Base-by-base conservation (phyloP, 2,329 filamentous ascomycete species). In the Paecilomyces variotii region DNA sequence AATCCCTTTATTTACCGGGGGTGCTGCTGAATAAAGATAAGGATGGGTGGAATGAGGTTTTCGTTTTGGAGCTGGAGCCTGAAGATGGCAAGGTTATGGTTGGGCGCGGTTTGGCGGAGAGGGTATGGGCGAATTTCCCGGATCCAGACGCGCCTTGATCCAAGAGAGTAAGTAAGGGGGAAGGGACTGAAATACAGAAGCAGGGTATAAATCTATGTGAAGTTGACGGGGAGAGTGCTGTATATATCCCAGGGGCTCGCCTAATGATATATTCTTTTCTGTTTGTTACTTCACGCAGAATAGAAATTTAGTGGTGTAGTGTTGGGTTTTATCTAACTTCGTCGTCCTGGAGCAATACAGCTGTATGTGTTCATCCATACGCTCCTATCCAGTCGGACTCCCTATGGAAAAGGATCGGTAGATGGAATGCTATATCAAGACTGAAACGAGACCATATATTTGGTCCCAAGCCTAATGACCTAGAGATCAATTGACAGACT, bases 1-100 rank as follows among this genome's bases (percentile, higher is more conserved):
- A 80, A 65, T 74, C 71, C n/a, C 63, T 80, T 4, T 81, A 79
- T 59, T 59, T 80, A 1, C 79, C 78, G 0, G 77, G 77, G n/a
- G 2, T 56, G 51, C 1, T 72, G 70, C 14, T 61, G 75, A 10
- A 54, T 79, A 32, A 72, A 72, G 50, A 54, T 79, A 32, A 71
- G 72, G 50, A 63, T 63, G 7, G 62, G 63, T 9, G 9, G 14
- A 80, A 80, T 61, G 71, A 77, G 56, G 71, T 80, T 11, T 66
- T 76, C 1, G 67, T 80, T 14, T 65, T 81, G 0, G 78, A 77
- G 57, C 62, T 80, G 26, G 78, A 80, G 64, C 78, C 78, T 56
- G 12, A n/a, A 19, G 12, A 45, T 6, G 35, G 14, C 7, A n/a
- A 45, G n/a, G 35, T 45, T n/a, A 45, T 45, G 35, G n/a, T 45